These are phyloP conservation scores for Stylonectria norvegica DNA, from an alignment of 2,329 filamentous ascomycete genomes.

Conservation along the genomic window DNA sequence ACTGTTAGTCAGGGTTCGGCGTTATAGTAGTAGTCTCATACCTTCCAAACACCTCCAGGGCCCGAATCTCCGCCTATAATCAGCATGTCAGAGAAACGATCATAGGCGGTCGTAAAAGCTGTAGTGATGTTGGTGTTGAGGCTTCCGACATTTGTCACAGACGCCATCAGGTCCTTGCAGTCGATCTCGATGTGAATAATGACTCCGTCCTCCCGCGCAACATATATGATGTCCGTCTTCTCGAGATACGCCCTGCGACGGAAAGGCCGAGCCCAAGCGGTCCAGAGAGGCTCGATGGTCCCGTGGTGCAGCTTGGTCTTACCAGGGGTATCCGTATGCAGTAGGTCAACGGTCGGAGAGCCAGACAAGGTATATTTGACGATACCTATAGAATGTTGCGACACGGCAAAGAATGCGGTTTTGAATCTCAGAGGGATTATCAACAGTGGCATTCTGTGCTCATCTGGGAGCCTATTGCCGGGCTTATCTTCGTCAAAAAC, in stretches of 20 bases:
- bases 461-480: conserved; percentile 49
- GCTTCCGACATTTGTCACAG: conserved; percentile 57
- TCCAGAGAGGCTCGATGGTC: conserved; percentile 62
- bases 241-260: conserved; percentile 61
- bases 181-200: conserved; percentile 71
- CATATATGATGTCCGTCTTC: conserved; percentile 73
- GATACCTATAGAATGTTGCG: conserved; percentile 54
- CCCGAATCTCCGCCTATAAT: conserved; percentile 76
- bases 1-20: conserved; percentile 7
- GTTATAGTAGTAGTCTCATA: conserved; percentile 34
- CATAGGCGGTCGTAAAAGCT: conserved; percentile 75
- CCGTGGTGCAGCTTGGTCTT: conserved; percentile 48
- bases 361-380: conserved; percentile 54
- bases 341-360: conserved; percentile 45
- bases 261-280: conserved; percentile 76
- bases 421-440: conserved; percentile 68
- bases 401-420: conserved; percentile 69
- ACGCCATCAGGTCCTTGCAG: conserved; percentile 51
- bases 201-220: conserved; percentile 83
- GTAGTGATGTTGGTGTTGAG: conserved; percentile 71
- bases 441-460: conserved; percentile 61
- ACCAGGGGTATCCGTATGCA: conserved; percentile 39
- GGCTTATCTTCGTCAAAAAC: conserved; percentile 46
- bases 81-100: conserved; percentile 69
- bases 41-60: conserved; percentile 71